phyloP scores from a whole-genome alignment of 2,329 filamentous ascomycete species.

The Trichoderma gracile region DNA sequence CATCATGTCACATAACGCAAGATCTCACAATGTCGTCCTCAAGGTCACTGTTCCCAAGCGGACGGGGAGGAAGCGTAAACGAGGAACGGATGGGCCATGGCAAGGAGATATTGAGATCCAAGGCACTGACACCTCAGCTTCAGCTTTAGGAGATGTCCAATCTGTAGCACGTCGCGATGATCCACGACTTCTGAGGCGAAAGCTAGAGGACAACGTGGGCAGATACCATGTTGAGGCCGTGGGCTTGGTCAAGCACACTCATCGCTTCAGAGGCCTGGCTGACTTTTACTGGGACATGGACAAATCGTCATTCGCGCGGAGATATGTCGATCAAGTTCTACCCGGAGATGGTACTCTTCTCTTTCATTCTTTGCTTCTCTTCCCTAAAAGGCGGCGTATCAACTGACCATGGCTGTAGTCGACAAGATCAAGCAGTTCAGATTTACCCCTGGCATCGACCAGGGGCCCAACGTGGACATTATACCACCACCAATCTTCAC shows the following conservation, averaged over 20 bases:
- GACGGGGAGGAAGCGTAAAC: constrained; percentile 82
- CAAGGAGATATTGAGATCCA: constrained; percentile 45
- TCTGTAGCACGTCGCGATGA: constrained; percentile 54
- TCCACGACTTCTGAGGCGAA: constrained; percentile 58
- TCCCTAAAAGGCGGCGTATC: constrained; percentile 29
- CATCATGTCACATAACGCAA: constrained; percentile 71
- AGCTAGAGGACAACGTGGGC: constrained; percentile 68
- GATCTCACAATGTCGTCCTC: constrained; percentile 80
- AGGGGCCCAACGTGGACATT: constrained; percentile 64
- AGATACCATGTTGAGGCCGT: constrained; percentile 69
- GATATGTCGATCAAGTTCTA: constrained; percentile 70
- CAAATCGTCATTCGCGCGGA: constrained; percentile 67
- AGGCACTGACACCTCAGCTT: constrained; percentile 28
- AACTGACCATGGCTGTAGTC: constrained; percentile 35
- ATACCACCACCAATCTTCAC: constrained; percentile 80
- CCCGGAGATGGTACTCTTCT: constrained; percentile 64
- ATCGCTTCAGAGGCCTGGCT: constrained; percentile 83
- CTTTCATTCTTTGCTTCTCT: too few species aligned
- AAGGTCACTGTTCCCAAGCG: constrained; percentile 84
- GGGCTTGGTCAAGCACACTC: constrained; percentile 73
- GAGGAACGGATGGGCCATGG: constrained; percentile 70
- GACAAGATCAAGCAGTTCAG: constrained; percentile 61
- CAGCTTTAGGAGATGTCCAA: constrained; percentile 35
- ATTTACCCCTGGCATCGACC: constrained; percentile 63
- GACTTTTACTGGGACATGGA: constrained; percentile 82